phyloP scores from a whole-genome alignment of 2,329 filamentous ascomycete species.

The Claviceps fusiformis region DNA sequence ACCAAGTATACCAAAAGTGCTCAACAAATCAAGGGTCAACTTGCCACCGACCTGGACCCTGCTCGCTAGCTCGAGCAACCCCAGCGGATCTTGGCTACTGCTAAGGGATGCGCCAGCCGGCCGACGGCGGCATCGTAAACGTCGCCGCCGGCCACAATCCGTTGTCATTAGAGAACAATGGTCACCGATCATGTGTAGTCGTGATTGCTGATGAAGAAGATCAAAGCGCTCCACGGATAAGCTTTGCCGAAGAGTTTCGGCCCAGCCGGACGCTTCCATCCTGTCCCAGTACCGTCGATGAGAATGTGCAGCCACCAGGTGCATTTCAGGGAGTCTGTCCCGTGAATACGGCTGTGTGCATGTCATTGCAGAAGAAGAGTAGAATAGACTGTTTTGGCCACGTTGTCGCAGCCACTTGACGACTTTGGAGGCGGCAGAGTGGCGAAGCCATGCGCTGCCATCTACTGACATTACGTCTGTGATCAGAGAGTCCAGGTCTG shows the following conservation, averaged over 20 bases:
- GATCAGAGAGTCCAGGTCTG: slow-evolving; percentile 61
- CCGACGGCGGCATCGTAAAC: neutral
- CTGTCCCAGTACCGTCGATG: slow-evolving; percentile 16
- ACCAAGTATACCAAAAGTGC: slow-evolving; percentile 60
- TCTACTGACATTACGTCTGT: slow-evolving; percentile 62
- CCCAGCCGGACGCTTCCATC: slow-evolving; percentile 24
- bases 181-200: neutral
- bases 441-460: slow-evolving; percentile 67
- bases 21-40: slow-evolving; percentile 58
- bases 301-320: neutral
- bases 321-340: no score
- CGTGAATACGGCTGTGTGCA: neutral
- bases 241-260: slow-evolving; percentile 22
- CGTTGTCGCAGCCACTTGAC: slow-evolving; percentile 48
- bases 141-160: neutral
- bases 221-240: slow-evolving; percentile 19
- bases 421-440: slow-evolving; percentile 72
- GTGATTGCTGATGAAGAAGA: slow-evolving; percentile 3
- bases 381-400: slow-evolving; percentile 6
- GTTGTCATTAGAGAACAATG: slow-evolving; percentile 7
- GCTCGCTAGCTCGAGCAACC: slow-evolving; percentile 56
- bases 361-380: slow-evolving; percentile 5
- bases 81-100: slow-evolving; percentile 59
- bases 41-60: slow-evolving; percentile 51
- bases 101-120: neutral